Base-by-base conservation (phyloP, 2,329 filamentous ascomycete genomes). In the Salinomyces thailandicus region DNA sequence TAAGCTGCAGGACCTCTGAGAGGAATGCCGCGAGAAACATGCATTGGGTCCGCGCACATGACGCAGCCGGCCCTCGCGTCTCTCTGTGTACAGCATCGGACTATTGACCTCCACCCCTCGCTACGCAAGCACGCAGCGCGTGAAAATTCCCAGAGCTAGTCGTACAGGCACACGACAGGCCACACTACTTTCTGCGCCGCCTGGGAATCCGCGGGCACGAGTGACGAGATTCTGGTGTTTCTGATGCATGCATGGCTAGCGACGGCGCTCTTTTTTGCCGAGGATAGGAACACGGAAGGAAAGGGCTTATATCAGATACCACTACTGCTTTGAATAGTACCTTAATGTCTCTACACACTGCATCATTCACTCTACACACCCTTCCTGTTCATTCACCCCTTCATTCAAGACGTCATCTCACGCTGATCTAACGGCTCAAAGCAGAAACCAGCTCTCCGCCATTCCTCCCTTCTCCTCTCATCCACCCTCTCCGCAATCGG, bases 211-310 rank as follows among this genome's bases (percentile, higher is more conserved):
- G n/a, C 9, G 22, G 22, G 22, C 22, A 26, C 4, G 22, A 26
- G 22, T 26, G n/a, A 26, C 22, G 22, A 26, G 22, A 26, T 26
- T 26, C 9, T 26, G n/a, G n/a, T 26, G 9, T n/a, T 26, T n/a
- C n/a, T n/a, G n/a, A n/a, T n/a, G n/a, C n/a, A 29, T 36, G 22
- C 34, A 36, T 36, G 20, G 14, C 15, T 30, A 30, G 34, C 34
- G 22, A 36, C 14, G 27, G 22, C 15, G 14, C 24, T 36, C 20
- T 30, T 30, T 16, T n/a, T 26, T n/a, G n/a, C n/a, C n/a, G n/a
- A n/a, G n/a, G n/a, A 26, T n/a, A 26, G 22, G 22, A n/a, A 26
- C 9, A 8, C 9, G 22, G 22, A 26, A 26, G 22, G 9, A n/a
- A n/a, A n/a, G n/a, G n/a, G n/a, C n/a, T n/a, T n/a, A n/a, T n/a